Conservation (phyloP, 2,329 filamentous ascomycete genomes). For the Kalaharituber pfeilii region DNA sequence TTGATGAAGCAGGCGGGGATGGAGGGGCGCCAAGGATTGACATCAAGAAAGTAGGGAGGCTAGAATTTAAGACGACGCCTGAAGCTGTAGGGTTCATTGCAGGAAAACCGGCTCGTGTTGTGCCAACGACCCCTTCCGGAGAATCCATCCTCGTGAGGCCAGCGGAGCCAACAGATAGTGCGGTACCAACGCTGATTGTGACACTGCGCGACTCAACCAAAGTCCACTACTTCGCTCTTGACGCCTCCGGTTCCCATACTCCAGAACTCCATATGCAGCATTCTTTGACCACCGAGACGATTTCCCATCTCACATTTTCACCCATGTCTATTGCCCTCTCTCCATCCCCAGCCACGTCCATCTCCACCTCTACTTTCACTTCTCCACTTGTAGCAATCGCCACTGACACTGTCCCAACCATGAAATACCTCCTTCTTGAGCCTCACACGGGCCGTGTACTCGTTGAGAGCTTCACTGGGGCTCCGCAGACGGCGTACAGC, state of each 20-base stretch:
- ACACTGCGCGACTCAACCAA: background rate
- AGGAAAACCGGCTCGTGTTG: too few species aligned
- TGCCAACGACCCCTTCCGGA: too few species aligned
- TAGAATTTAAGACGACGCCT: background rate
- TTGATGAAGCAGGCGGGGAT: background rate
- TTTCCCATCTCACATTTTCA: conserved; percentile 35
- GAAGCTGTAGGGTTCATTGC: too few species aligned
- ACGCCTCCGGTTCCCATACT: background rate
- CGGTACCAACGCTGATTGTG: background rate
- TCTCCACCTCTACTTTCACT: conserved; percentile 36
- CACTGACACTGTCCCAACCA: conserved; percentile 17
- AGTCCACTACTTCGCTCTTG: background rate
- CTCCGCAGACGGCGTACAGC: conserved; percentile 47
- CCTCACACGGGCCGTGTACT: conserved; percentile 36
- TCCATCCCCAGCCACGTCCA: conserved; percentile 35
- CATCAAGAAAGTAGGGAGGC: background rate
- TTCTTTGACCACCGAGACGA: conserved; percentile 22
- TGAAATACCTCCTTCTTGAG: conserved; percentile 28
- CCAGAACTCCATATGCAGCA: background rate
- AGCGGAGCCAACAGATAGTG: too few species aligned
- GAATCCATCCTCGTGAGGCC: too few species aligned
- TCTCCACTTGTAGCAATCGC: background rate
- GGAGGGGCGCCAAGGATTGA: background rate
- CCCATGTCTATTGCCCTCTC: conserved; percentile 40
- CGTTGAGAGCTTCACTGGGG: conserved; percentile 41